These are phyloP conservation scores for Axilococcus clingmanii DNA, from an alignment of 139 green algal genomes.

Conservation along the genomic window DNA sequence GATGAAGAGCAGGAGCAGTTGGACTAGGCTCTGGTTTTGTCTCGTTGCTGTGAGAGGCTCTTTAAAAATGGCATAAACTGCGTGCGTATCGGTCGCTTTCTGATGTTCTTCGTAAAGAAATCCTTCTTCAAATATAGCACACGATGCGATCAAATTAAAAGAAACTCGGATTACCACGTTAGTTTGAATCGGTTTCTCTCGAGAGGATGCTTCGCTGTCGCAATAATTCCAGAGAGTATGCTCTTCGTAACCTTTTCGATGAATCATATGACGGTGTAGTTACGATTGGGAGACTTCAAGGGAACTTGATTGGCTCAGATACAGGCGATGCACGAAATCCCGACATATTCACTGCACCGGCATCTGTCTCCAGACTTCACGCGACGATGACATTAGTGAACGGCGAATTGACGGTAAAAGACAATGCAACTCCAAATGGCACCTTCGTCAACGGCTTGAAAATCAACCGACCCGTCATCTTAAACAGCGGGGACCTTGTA, in stretches of 20 bases:
- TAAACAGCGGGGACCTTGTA: neutral
- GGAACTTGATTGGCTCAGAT: neutral
- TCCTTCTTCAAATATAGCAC: neutral
- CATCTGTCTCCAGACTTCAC: neutral
- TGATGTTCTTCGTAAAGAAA: neutral
- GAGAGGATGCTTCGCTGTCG: no score
- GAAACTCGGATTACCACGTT: neutral
- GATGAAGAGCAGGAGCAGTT: slow-evolving; percentile 1
- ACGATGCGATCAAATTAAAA: neutral
- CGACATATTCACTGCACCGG: neutral
- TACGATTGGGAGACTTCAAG: neutral
- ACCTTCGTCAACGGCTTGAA: slow-evolving; percentile 7
- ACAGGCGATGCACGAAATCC: neutral
- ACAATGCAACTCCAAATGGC: slow-evolving; percentile 4
- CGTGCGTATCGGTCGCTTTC: no score
- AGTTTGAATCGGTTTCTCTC: neutral
- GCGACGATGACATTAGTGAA: neutral
- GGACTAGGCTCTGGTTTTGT: no score
- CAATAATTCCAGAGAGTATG: no score
- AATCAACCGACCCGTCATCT: neutral
- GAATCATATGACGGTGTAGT: neutral
- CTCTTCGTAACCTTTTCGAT: neutral
- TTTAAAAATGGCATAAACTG: no score
- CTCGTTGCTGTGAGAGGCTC: neutral
- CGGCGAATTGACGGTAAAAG: neutral